Evolutionary conservation across 768 basidiomycete genomes (phyloP).

Genomic region (Fistulinella prunicolor): DNA sequence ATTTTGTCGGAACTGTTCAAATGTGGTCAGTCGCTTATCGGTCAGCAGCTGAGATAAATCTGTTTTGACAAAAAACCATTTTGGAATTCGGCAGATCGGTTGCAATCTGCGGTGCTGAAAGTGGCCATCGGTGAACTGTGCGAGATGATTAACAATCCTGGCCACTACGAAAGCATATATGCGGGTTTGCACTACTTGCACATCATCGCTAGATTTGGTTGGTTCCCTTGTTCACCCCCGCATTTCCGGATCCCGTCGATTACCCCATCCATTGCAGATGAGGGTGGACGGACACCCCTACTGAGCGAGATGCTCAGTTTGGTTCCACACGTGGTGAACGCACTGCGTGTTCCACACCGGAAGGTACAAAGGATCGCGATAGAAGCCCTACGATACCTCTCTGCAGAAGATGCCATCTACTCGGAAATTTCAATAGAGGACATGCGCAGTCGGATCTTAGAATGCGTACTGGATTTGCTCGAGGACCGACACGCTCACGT

Average conservation of each 20-base stretch:
- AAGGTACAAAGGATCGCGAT: conserved; percentile 18
- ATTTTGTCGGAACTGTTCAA: conserved; percentile 17
- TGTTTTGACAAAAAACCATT: too few relatives aligned
- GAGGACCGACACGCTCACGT: conserved; percentile 14
- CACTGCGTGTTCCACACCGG: conserved; percentile 13
- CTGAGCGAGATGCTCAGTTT: conserved; percentile 3
- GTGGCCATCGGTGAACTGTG: conserved; percentile 11
- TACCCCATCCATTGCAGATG: conserved; percentile 2
- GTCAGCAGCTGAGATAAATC: too few relatives aligned
- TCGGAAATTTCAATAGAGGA: conserved; percentile 7
- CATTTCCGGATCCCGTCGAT: too few relatives aligned
- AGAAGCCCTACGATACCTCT: conserved; percentile 13
- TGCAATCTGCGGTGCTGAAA: conserved; percentile 16
- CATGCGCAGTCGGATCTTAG: conserved; percentile 9
- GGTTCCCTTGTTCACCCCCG: neutral
- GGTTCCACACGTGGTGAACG: conserved; percentile 13
- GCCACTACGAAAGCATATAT: conserved; percentile 4
- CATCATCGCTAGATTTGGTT: conserved; percentile 18
- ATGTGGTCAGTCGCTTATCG: conserved; percentile 25
- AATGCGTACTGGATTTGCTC: conserved; percentile 15
- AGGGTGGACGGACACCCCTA: neutral
- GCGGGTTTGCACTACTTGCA: conserved; percentile 27
- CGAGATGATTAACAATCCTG: conserved; percentile 15
- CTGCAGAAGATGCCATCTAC: conserved; percentile 7
- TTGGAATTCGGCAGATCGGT: conserved; percentile 8